Evolutionary conservation across 805 yeast genomes (phyloP), one percentile per base, ranked within the genome.

Genomic region (Priceomyces castillae): DNA sequence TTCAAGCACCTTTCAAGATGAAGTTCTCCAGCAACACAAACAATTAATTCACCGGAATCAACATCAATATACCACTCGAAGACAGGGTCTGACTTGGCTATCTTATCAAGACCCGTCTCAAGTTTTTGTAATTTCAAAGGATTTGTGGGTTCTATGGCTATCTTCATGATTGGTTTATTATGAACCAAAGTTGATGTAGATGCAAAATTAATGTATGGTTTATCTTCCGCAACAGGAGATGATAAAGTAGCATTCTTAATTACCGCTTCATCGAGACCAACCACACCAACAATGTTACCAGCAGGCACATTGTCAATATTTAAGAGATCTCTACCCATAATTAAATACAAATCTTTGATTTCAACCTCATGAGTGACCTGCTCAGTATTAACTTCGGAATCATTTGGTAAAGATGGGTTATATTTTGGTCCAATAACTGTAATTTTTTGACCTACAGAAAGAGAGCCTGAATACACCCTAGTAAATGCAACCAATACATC

Each of bases 11-110:
- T 78, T 58, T 94, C 99, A 34, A 94, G 71, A 69, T 94, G 99
- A 49, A 94, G 72, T 64, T 94, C 99, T 39, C 99, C 99, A 7
- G 99, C 97, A 7, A 96, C 90, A 36, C 95, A 88, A 53, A 94
- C 71, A 50, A 94, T 90, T 52, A 87, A 86, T 64, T 94, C 99
- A 44, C 99, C 99, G 7, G 83, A 81, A 46, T 88, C 96, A 46
- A 68, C 74, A 54, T 87, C 90, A 34, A 89, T 73, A 55, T 78
- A 85, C 44, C 90, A 84, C 53, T 88, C 89, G 16, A 90, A 95
- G 54, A 96, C 92, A 1, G 99, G 97, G 64, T 94, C 99, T 0
- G 97, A 92, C 52, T 82, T 84, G 42, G 90, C 82, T 33, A 94
- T 71, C 44, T 88, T 67, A 50, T 81, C 81, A 46, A 94, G 71